Percentiles rank a stretch among this genome's conserved stretches.
Evolutionary conservation across 2,329 filamentous ascomycete species (phyloP).

Genomic region (Apiospora marii): DNA sequence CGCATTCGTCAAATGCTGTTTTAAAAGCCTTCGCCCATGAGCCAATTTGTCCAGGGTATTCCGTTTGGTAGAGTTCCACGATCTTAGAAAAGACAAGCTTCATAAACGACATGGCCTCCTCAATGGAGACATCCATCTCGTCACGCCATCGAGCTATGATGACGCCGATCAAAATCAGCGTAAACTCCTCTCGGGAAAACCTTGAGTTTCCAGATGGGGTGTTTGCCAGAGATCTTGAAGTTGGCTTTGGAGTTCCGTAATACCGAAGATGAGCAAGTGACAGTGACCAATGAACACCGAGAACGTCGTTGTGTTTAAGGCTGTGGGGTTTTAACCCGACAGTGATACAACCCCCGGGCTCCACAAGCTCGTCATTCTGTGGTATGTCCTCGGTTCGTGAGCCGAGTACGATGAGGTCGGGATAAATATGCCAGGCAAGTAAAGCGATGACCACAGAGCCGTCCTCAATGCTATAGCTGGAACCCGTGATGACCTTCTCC

Average conservation of each 20-base stretch:
- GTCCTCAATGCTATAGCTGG: neutral
- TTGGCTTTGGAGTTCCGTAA: conserved; percentile 11
- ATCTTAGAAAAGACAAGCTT: neutral
- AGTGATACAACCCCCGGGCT: neutral
- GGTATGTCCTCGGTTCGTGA: neutral
- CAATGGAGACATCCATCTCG: neutral
- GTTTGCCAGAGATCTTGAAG: neutral
- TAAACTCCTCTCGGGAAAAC: neutral
- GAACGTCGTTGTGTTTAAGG: no score
- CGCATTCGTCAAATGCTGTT: no score
- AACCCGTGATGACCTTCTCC: neutral
- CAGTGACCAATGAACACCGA: conserved; percentile 29
- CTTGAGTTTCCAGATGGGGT: neutral
- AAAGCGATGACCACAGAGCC: neutral
- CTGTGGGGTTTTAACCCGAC: neutral
- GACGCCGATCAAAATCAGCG: neutral
- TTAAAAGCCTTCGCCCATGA: neutral
- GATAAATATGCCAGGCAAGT: neutral
- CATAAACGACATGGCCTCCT: neutral
- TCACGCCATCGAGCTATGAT: neutral
- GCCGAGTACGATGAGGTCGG: neutral
- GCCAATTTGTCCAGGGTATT: neutral
- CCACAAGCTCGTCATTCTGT: neutral
- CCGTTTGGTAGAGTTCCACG: neutral
- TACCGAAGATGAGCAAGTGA: conserved; percentile 27